Evolutionary conservation across 805 yeast species (phyloP).

Genomic region (Huiozyma sinensis): DNA sequence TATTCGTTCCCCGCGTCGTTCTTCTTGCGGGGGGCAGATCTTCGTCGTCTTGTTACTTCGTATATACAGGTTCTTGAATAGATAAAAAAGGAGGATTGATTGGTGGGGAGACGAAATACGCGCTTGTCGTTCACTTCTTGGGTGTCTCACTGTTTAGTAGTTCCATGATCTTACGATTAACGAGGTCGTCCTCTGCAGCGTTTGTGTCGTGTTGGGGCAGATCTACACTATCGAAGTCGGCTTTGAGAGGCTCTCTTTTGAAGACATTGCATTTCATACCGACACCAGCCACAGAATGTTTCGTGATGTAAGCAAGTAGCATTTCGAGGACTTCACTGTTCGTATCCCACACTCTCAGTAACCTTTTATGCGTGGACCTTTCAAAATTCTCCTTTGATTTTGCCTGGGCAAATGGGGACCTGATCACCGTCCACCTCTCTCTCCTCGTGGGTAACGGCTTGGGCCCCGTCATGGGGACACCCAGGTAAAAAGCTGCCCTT

Average conservation of each 20-base stretch:
- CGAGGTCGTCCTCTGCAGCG: slow-evolving; percentile 15
- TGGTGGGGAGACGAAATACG: too few relatives aligned
- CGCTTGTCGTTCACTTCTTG: slow-evolving; percentile 20
- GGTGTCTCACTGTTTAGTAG: slow-evolving; percentile 63
- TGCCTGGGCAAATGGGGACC: slow-evolving; percentile 89
- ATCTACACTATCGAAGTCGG: slow-evolving; percentile 3
- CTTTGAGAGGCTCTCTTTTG: slow-evolving; percentile 32
- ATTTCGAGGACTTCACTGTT: slow-evolving; percentile 75
- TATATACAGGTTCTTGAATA: too few relatives aligned
- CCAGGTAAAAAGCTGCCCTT: slow-evolving; percentile 82
- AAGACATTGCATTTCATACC: slow-evolving; percentile 68
- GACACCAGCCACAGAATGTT: slow-evolving; percentile 71
- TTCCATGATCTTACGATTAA: slow-evolving; percentile 50
- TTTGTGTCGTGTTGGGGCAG: background rate
- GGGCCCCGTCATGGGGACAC: slow-evolving; percentile 76
- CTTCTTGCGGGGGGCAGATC: too few relatives aligned
- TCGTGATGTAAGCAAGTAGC: slow-evolving; percentile 66
- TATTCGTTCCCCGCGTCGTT: too few relatives aligned
- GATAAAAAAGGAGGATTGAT: too few relatives aligned
- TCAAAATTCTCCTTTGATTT: slow-evolving; percentile 90
- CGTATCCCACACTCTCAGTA: slow-evolving; percentile 71
- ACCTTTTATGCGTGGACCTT: slow-evolving; percentile 71
- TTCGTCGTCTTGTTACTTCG: too few relatives aligned
- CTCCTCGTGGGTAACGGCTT: slow-evolving; percentile 56
- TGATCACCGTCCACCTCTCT: slow-evolving; percentile 87